Percentiles rank a stretch among this genome's conserved stretches.
These are phyloP conservation scores for Suillus discolor DNA, from an alignment of 768 basidiomycete species.

Conservation along the genomic window DNA sequence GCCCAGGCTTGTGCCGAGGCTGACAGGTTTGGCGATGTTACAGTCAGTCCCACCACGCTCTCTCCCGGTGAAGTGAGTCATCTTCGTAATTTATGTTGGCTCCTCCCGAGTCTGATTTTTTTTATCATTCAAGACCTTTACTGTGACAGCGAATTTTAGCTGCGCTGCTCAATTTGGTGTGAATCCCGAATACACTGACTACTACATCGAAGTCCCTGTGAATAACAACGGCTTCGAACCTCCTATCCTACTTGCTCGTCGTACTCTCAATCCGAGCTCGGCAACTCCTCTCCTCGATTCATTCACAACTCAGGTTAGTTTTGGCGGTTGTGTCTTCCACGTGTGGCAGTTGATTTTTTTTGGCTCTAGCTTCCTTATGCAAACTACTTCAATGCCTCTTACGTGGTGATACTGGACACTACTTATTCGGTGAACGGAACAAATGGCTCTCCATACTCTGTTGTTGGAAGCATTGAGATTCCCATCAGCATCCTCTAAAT, in stretches of 20 bases:
- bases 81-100: background rate
- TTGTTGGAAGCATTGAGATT: conserved; percentile 23
- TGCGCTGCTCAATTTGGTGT: conserved; percentile 26
- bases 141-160: conserved; percentile 25
- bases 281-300: conserved; percentile 11
- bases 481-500: conserved; percentile 14
- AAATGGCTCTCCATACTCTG: conserved; percentile 23
- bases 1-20: conserved; percentile 28
- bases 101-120: conserved; percentile 8
- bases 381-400: conserved; percentile 23
- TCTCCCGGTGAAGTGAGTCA: conserved; percentile 26
- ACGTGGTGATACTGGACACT: conserved; percentile 26
- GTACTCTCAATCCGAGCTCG: conserved; percentile 13
- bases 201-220: conserved; percentile 35
- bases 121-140: conserved; percentile 19
- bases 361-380: conserved; percentile 26
- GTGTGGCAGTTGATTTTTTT: conserved; percentile 10
- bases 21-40: conserved; percentile 21
- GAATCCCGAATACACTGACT: conserved; percentile 31
- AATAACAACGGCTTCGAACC: conserved; percentile 34
- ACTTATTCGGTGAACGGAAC: conserved; percentile 25
- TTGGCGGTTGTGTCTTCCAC: background rate
- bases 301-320: conserved; percentile 24
- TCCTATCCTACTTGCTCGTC: conserved; percentile 31
- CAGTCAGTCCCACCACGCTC: conserved; percentile 22